These are phyloP conservation scores for Scedosporium aurantiacum DNA, from an alignment of 2,329 filamentous ascomycete genomes.

Conservation along the genomic window DNA sequence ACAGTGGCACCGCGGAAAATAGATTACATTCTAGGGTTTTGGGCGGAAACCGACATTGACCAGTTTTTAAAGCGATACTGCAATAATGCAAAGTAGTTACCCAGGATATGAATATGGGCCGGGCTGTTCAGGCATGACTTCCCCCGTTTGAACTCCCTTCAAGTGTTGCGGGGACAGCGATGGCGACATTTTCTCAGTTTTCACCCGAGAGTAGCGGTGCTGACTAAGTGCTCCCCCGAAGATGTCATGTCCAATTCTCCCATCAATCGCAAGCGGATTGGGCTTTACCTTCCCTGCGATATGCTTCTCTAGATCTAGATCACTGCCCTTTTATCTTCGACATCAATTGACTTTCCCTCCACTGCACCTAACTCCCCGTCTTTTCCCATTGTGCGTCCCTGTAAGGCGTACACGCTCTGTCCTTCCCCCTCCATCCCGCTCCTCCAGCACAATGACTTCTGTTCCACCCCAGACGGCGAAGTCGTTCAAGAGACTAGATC, in stretches of 20 bases:
- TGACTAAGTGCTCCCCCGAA: conserved; percentile 2
- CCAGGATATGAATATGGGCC: too few species aligned
- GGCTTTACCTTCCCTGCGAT: too few species aligned
- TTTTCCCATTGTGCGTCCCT: background rate
- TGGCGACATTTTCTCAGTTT: conserved; percentile 6
- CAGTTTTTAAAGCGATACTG: too few species aligned
- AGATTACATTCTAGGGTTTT: too few species aligned
- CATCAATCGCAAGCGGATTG: too few species aligned
- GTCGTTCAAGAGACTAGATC: conserved; percentile 52
- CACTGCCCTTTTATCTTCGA: too few species aligned
- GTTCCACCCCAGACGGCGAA: conserved; percentile 23
- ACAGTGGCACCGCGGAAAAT: too few species aligned
- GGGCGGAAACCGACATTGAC: too few species aligned
- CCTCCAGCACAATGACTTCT: conserved; percentile 9
- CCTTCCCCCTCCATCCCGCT: background rate
- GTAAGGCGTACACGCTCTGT: background rate
- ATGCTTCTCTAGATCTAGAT: too few species aligned
- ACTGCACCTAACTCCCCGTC: background rate
- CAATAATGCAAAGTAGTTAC: too few species aligned
- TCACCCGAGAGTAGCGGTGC: background rate
- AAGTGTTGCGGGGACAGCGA: background rate
- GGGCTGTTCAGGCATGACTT: background rate
- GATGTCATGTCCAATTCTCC: background rate
- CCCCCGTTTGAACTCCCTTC: background rate
- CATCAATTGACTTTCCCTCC: background rate